phyloP scores from a whole-genome alignment of 2,329 filamentous ascomycete genomes.

The Clonostachys chloroleuca region DNA sequence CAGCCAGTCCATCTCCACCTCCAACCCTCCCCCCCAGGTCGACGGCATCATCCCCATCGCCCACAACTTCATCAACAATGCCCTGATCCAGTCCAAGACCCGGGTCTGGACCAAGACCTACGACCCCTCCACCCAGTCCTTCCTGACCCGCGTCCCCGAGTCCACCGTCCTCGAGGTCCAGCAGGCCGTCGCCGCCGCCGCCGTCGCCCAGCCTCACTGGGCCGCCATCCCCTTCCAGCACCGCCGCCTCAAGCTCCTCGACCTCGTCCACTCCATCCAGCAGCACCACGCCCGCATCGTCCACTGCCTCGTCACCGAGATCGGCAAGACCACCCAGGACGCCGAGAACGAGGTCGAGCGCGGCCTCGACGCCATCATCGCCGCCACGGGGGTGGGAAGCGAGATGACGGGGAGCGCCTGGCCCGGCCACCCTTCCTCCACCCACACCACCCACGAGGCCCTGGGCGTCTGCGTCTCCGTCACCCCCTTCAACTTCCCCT shows the following conservation, averaged over 20 bases:
- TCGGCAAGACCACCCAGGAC: conserved; percentile 12
- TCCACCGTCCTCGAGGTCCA: conserved; percentile 66
- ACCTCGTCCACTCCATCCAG: too few species aligned
- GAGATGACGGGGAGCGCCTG: conserved; percentile 3
- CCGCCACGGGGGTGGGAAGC: conserved; percentile 6
- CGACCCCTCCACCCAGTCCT: conserved; percentile 72
- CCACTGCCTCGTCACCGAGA: conserved; percentile 5
- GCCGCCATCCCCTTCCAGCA: not conserved
- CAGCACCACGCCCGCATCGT: too few species aligned
- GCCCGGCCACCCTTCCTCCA: conserved; percentile 38
- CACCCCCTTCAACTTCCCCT: conserved; percentile 79
- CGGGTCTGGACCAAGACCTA: conserved; percentile 67
- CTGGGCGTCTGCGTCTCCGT: conserved; percentile 74
- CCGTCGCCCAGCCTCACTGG: too few species aligned
- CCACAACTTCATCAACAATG: conserved; percentile 60
- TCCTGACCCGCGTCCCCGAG: conserved; percentile 73
- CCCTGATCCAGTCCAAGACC: conserved; percentile 58
- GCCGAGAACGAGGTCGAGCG: conserved; percentile 11
- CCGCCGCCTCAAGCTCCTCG: too few species aligned
- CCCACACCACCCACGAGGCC: conserved; percentile 69
- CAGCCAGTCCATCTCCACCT: conserved; percentile 4
- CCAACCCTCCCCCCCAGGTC: too few species aligned
- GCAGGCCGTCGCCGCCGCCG: conserved; percentile 63
- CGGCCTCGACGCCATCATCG: conserved; percentile 10
- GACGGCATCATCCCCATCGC: too few species aligned